Conservation (phyloP, 805 yeast species). For the Starmerella lactis-condensi region DNA sequence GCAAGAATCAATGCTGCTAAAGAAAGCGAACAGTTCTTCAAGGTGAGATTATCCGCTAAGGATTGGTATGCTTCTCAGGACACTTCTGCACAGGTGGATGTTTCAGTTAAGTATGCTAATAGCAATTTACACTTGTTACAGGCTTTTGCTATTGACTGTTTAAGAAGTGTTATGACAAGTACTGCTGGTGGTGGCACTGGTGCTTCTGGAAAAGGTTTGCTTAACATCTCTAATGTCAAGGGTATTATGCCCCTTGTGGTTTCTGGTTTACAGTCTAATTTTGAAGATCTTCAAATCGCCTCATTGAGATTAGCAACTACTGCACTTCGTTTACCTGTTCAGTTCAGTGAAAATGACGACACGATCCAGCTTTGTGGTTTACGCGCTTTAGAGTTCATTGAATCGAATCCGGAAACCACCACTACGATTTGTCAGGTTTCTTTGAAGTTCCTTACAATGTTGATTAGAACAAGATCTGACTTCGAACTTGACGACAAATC, state of each 20-base stretch:
- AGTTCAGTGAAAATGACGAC: constrained; percentile 27
- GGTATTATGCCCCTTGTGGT: constrained; percentile 63
- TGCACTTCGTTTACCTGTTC: constrained; percentile 43
- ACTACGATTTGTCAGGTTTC: constrained; percentile 65
- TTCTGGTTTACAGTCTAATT: constrained; percentile 39
- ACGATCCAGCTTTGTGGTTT: constrained; percentile 16
- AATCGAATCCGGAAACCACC: constrained; percentile 59
- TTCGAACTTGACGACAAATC: constrained; percentile 52
- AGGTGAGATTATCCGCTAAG: constrained; percentile 48
- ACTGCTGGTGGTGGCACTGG: constrained; percentile 30
- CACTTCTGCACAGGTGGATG: constrained; percentile 17
- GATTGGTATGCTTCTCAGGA: constrained; percentile 27
- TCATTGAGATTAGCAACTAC: constrained; percentile 44
- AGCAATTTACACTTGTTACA: constrained; percentile 45
- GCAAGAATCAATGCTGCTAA: constrained; percentile 15
- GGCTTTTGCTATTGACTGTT: constrained; percentile 55
- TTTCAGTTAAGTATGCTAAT: constrained; percentile 32
- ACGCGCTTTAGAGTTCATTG: constrained; percentile 33
- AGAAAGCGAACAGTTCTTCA: constrained; percentile 44
- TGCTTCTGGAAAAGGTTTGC: constrained; percentile 22
- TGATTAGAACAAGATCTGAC: constrained; percentile 51
- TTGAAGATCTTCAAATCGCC: constrained; percentile 60
- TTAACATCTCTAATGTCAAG: constrained; percentile 40
- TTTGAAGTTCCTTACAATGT: constrained; percentile 38
- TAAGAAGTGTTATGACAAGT: constrained; percentile 45